Percentiles rank a stretch among this genome's conserved stretches.
Conservation (phyloP, 768 basidiomycete genomes). For the Boletellus ananas region DNA sequence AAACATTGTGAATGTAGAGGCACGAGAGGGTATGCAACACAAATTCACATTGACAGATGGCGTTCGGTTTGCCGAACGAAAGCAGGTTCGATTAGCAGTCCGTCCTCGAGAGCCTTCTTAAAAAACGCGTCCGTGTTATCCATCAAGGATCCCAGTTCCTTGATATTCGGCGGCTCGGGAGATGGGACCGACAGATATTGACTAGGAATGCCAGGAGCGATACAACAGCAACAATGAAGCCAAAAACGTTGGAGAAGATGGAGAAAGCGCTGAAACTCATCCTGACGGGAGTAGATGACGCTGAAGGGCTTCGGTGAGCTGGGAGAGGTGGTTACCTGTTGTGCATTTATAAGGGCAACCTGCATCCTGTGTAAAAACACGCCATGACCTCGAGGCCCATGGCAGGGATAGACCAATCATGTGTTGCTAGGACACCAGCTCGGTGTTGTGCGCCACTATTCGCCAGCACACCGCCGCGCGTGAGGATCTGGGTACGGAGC, state of each 20-base stretch:
- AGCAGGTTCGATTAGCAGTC: neutral
- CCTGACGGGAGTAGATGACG: neutral
- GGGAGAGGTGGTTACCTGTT: no score
- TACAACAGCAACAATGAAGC: neutral
- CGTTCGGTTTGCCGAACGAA: neutral
- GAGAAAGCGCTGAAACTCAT: conserved; percentile 1
- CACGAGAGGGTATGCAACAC: neutral
- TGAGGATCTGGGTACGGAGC: no score
- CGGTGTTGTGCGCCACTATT: no score
- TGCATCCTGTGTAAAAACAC: conserved; percentile 6
- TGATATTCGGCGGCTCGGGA: conserved; percentile 7
- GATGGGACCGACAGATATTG: neutral
- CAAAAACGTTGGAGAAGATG: conserved; percentile 2
- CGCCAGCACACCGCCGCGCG: no score
- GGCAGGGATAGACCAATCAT: neutral
- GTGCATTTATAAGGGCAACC: neutral
- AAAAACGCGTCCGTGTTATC: conserved; percentile 1
- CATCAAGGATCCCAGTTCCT: conserved; percentile 1
- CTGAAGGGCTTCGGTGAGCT: neutral
- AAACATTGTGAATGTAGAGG: no score
- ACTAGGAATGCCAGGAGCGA: neutral
- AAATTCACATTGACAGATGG: neutral
- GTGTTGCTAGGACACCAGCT: neutral
- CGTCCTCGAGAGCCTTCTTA: conserved; percentile 4
- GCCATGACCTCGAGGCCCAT: neutral